phyloP scores from a whole-genome alignment of 371 early-diverging fungal genomes.

The Saksenaea oblongispora region DNA sequence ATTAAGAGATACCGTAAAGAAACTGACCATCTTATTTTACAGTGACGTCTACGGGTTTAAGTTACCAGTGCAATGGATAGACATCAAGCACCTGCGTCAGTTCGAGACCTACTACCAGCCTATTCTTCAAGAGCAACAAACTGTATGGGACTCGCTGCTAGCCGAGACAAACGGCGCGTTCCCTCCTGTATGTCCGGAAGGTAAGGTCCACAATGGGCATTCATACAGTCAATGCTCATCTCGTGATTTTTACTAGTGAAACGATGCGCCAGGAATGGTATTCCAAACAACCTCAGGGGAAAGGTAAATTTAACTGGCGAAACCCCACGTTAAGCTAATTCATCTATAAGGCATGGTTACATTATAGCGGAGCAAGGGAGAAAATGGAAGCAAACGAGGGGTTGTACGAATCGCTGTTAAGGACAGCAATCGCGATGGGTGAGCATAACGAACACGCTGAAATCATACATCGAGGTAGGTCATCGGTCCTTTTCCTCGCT shows the following conservation, averaged over 20 bases:
- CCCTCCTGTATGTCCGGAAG: slow-evolving; percentile 47
- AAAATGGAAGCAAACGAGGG: slow-evolving; percentile 56
- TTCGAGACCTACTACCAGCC: slow-evolving; percentile 54
- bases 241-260: slow-evolving; percentile 46
- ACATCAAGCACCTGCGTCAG: slow-evolving; percentile 37
- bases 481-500: slow-evolving; percentile 40
- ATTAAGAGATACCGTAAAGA: neutral
- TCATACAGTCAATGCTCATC: neutral
- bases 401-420: slow-evolving; percentile 53
- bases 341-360: slow-evolving; percentile 65
- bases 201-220: slow-evolving; percentile 27
- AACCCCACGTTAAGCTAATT: neutral
- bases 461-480: slow-evolving; percentile 56
- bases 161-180: slow-evolving; percentile 43
- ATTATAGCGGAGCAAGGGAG: slow-evolving; percentile 73
- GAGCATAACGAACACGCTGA: slow-evolving; percentile 59
- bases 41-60: slow-evolving; percentile 68
- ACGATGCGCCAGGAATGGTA: slow-evolving; percentile 70
- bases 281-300: slow-evolving; percentile 66
- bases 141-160: slow-evolving; percentile 53
- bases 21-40: neutral
- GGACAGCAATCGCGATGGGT: slow-evolving; percentile 50
- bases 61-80: slow-evolving; percentile 54
- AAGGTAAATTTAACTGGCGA: slow-evolving; percentile 36
- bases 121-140: slow-evolving; percentile 44